Conservation (phyloP, 495 filamentous ascomycete species). For the Penicillium crystallinum region DNA sequence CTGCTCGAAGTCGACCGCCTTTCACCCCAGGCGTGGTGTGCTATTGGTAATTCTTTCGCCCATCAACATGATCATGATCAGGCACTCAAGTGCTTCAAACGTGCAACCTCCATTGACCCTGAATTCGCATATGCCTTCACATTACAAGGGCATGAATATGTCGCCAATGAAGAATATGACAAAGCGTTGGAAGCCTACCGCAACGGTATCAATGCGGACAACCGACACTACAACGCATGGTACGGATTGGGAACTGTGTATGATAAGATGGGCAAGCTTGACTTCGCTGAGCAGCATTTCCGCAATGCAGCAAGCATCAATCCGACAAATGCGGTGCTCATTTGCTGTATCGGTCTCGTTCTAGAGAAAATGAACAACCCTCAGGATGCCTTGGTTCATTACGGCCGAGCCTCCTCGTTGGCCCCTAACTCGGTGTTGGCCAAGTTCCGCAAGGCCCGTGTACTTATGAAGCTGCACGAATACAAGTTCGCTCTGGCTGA, state of each 20-base stretch:
- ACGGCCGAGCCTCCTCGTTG: constrained; percentile 70
- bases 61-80: constrained; percentile 94
- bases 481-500: constrained; percentile 67
- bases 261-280: constrained; percentile 90
- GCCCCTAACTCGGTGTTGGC: constrained; percentile 77
- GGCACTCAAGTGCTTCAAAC: constrained; percentile 89
- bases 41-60: constrained; percentile 90
- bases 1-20: constrained; percentile 78
- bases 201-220: constrained; percentile 74
- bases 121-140: constrained; percentile 94
- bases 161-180: constrained; percentile 96
- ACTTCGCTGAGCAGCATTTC: constrained; percentile 87
- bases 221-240: constrained; percentile 92
- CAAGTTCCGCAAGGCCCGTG: constrained; percentile 87
- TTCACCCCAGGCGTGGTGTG: constrained; percentile 93
- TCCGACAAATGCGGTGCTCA: constrained; percentile 81
- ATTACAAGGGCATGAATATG: constrained; percentile 91
- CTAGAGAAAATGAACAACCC: constrained; percentile 81
- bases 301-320: constrained; percentile 80
- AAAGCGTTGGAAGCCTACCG: constrained; percentile 85
- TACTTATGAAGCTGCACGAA: constrained; percentile 71
- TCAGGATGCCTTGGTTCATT: constrained; percentile 70
- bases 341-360: constrained; percentile 85
- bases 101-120: constrained; percentile 83
- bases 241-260: constrained; percentile 91